Evolutionary conservation across 805 yeast species (phyloP), one percentile per base, ranked within the genome.

Genomic region (Saccharomycopsis fermentans): DNA sequence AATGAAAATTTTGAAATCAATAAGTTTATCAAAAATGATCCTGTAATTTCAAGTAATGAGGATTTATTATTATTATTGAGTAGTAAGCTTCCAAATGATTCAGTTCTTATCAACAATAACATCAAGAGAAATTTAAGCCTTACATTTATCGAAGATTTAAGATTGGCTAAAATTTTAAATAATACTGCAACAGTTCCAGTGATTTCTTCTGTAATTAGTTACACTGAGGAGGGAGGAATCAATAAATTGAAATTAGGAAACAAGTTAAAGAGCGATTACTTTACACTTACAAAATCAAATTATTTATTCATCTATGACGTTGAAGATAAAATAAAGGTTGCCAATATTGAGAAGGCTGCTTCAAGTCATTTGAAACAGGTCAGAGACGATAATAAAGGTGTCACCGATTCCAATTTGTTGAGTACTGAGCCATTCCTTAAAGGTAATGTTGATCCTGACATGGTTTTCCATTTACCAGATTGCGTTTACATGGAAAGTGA

Each of bases 181-280:
- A 61, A 58, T 35, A 61, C 56, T 24, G 54, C 61, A 19, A 61
- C 63, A 2, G 36, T 61, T 16, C 63, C 63, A 17, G 47, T 61
- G 21, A 29, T 61, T 11, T 58, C 55, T 26, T 57, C 59, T 9
- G 48, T 58, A 39, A 61, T 61, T 21, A 58, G 59, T 19, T 61
- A 61, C 27, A 59, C 40, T n/a, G 63, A 61, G 27, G 50, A 43
- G 24, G 50, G 50, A 12, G 50, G 50, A 19, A 37, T 61, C 29
- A 35, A 57, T 3, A 61, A 61, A 39, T 40, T 61, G 27, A 56
- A 59, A 16, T 19, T 61, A 4, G 59, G 59, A 52, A 58, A 61
- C 34, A 55, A 62, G 17, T 19, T 61, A 6, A 61, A 59, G 34
- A 47, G 57, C 21, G 63, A 61, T 29, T 61, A 58, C 26, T 61